Evolutionary conservation across 345 rosid species (phyloP), one percentile per base, ranked within the genome.

Genomic region (Aquilaria yunnanensis): DNA sequence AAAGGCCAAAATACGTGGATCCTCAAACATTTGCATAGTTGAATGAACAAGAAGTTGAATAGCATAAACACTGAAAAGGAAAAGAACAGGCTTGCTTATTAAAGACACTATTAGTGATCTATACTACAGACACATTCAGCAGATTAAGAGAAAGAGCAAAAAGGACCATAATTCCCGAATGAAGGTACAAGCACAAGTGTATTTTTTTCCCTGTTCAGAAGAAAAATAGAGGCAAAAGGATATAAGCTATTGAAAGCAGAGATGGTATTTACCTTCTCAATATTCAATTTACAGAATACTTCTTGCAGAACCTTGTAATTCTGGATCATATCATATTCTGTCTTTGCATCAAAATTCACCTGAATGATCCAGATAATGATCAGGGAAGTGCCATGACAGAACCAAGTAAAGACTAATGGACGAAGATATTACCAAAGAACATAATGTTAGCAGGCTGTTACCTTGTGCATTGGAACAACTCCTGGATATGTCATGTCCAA

Each of bases 281-380:
- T 86, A 70, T 86, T 90, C 84, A 94, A 68, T 77, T 90, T 94
- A 85, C 85, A 90, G 80, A 94, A 85, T 30, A 79, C 90, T 49
- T 90, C 99, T 77, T 94, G 99, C 74, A 94, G 80, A 64, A 90
- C 89, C 83, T 94, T 94, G 85, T 94, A 94, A 72, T 94, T 94
- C 71, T 94, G 96, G 70, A 94, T 94, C 87, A 83, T 83, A 58
- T 94, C 99, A 70, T 94, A 94, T 75, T 94, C 97, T n/a, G 89
- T 74, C 79, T 86, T 94, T 7, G 97, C 96, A 63, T 88, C 96
- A 75, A 90, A 94, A 72, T 90, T 94, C 57, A 94, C 99, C 99
- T 94, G 46, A 75, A 45, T 12, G 43, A 50, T 47, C 37, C 50
- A 61, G 47, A 34, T 10, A 7, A 13, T 51, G 58, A 57, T 34